A percentile compares a stretch with the other conserved stretches of the same genome.
Conservation (phyloP, 2,329 filamentous ascomycete species). For the Drechslera avenae region DNA sequence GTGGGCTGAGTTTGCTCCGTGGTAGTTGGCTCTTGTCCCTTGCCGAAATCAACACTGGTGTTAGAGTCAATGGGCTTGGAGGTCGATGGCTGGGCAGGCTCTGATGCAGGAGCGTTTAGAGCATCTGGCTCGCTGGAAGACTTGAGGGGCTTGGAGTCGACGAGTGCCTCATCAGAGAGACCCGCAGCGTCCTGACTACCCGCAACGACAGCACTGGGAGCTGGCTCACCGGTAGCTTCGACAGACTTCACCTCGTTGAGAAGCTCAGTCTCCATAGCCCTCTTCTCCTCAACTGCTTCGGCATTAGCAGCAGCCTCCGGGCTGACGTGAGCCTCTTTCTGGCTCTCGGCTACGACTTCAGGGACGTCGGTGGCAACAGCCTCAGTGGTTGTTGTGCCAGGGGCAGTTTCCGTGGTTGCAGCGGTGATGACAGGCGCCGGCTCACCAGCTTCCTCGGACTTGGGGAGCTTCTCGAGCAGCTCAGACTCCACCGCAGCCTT, state of each 20-base stretch:
- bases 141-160: conserved; percentile 38
- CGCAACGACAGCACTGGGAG: conserved; percentile 22
- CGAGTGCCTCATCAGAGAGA: conserved; percentile 33
- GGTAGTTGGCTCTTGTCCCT: conserved; percentile 45
- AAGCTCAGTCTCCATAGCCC: conserved; percentile 72
- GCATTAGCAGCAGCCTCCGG: conserved; percentile 70
- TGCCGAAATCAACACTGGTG: conserved; percentile 51
- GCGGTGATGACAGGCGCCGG: conserved; percentile 26
- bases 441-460: conserved; percentile 31
- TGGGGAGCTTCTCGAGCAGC: conserved; percentile 55
- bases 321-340: conserved; percentile 65
- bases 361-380: conserved; percentile 52
- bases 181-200: conserved; percentile 47
- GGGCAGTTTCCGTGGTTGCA: conserved; percentile 15
- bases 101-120: conserved; percentile 48
- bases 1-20: conserved; percentile 47
- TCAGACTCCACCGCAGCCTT: conserved; percentile 75
- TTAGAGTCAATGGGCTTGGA: conserved; percentile 34
- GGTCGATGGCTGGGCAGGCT: conserved; percentile 33
- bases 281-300: conserved; percentile 72
- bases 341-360: conserved; percentile 71
- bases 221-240: conserved; percentile 42
- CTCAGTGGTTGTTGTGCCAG: conserved; percentile 7
- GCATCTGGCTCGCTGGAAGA: conserved; percentile 39
- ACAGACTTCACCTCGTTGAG: conserved; percentile 45